These are phyloP conservation scores for Apophysomyces trapeziformis DNA, from an alignment of 371 early-diverging fungal genomes.

Conservation along the genomic window DNA sequence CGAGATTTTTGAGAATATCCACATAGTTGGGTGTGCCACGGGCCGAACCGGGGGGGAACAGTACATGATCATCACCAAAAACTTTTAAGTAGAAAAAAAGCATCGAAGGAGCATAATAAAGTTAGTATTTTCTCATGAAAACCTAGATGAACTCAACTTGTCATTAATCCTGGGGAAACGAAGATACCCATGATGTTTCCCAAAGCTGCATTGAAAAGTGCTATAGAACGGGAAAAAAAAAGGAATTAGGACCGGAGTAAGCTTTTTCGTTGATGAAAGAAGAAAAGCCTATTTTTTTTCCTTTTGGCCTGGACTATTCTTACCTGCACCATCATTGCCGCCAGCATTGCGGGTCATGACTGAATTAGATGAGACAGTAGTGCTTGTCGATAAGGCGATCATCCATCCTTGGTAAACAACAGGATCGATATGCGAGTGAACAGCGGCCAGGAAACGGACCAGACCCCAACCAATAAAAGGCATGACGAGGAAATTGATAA, in stretches of 20 bases:
- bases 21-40: constrained; percentile 55
- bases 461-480: constrained; percentile 68
- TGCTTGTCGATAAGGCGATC: constrained; percentile 73
- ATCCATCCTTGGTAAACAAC: constrained; percentile 68
- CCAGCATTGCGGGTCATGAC: constrained; percentile 76
- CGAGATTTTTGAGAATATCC: constrained; percentile 56
- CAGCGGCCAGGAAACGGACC: constrained; percentile 50
- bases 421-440: constrained; percentile 51
- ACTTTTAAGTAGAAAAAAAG: constrained; percentile 19
- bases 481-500: constrained; percentile 62
- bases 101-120: neutral
- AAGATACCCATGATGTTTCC: constrained; percentile 75
- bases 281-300: too few relatives aligned
- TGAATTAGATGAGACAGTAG: constrained; percentile 79
- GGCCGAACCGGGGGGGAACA: constrained; percentile 52
- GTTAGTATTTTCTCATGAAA: neutral
- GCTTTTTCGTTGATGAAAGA: neutral
- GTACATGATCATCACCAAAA: constrained; percentile 35
- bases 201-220: constrained; percentile 72
- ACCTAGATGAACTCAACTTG: constrained; percentile 25
- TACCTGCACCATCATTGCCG: constrained; percentile 68
- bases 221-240: constrained; percentile 15
- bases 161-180: constrained; percentile 69
- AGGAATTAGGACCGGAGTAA: neutral
- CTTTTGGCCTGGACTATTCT: neutral